A percentile compares a stretch with the other conserved stretches of the same genome.
Conservation (phyloP, 2,329 filamentous ascomycete genomes). For the Didymosphaeria variabile region DNA sequence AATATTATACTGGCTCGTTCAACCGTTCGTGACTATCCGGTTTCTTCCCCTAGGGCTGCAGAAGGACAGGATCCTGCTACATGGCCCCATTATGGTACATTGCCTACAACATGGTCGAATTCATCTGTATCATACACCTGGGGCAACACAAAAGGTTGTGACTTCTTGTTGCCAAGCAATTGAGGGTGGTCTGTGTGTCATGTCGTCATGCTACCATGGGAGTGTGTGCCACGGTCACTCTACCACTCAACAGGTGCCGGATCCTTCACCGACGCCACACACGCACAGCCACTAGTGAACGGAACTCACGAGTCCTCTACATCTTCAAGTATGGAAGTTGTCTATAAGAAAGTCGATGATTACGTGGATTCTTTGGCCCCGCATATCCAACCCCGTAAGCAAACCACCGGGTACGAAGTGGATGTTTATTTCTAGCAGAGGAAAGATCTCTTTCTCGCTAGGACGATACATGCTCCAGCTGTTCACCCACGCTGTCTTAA, state of each 20-base stretch:
- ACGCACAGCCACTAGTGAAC: conserved; percentile 5
- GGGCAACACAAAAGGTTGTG: background rate
- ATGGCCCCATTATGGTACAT: background rate
- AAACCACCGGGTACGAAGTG: too few relatives aligned
- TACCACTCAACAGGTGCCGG: background rate
- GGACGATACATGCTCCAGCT: too few relatives aligned
- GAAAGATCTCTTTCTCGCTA: too few relatives aligned
- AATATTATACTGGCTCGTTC: background rate
- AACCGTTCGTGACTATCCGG: background rate
- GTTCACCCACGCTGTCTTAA: too few relatives aligned
- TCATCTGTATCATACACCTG: background rate
- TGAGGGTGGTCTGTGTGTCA: background rate
- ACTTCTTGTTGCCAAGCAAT: background rate
- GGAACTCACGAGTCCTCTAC: background rate
- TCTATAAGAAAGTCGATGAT: conserved; percentile 40
- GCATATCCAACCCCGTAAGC: conserved; percentile 38
- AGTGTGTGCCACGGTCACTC: too few relatives aligned
- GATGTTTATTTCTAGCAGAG: too few relatives aligned
- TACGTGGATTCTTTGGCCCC: conserved; percentile 43
- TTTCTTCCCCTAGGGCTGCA: too few relatives aligned
- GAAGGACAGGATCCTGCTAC: background rate
- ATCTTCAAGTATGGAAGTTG: conserved; percentile 25
- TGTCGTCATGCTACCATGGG: background rate
- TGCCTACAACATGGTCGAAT: background rate
- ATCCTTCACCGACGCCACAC: conserved; percentile 12